Conservation (phyloP, 2,329 filamentous ascomycete genomes). For the Pseudopyricularia cyperi region DNA sequence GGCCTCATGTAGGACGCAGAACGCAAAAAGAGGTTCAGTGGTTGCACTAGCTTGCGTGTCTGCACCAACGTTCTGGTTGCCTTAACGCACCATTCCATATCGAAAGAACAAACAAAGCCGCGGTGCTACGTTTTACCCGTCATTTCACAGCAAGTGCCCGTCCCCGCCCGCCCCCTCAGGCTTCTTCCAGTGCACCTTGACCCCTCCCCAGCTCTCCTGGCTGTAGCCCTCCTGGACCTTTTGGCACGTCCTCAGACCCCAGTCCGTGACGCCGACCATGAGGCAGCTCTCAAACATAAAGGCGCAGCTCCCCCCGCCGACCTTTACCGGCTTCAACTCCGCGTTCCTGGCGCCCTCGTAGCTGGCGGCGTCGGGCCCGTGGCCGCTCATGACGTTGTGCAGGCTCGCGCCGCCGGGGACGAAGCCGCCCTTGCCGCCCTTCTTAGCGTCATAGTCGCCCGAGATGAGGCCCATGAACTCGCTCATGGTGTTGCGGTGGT, state of each 20-base stretch:
- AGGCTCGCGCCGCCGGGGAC: conserved; percentile 27
- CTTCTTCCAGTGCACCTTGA: conserved; percentile 6
- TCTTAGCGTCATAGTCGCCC: conserved; percentile 33
- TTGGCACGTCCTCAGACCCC: conserved; percentile 47
- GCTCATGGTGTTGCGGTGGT: conserved; percentile 37
- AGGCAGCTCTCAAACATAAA: conserved; percentile 36
- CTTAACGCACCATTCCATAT: no score
- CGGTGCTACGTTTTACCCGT: no score
- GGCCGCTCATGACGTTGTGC: conserved; percentile 48
- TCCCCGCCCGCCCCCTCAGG: conserved; percentile 6
- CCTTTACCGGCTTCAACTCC: conserved; percentile 26
- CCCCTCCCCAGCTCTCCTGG: conserved; percentile 57
- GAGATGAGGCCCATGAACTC: conserved; percentile 34
- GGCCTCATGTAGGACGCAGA: no score
- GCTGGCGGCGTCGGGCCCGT: conserved; percentile 31
- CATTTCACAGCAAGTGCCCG: conserved; percentile 4
- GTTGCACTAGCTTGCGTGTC: no score
- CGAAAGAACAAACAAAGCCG: background rate
- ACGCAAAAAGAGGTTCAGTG: no score
- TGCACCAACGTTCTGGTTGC: no score
- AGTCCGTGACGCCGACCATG: conserved; percentile 48
- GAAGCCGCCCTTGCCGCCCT: conserved; percentile 23
- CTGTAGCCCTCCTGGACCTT: conserved; percentile 57
- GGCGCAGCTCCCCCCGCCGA: conserved; percentile 31
- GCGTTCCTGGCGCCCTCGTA: conserved; percentile 31